phyloP scores from a whole-genome alignment of 192 early-diverging fungal species.

The Backusella circina region DNA sequence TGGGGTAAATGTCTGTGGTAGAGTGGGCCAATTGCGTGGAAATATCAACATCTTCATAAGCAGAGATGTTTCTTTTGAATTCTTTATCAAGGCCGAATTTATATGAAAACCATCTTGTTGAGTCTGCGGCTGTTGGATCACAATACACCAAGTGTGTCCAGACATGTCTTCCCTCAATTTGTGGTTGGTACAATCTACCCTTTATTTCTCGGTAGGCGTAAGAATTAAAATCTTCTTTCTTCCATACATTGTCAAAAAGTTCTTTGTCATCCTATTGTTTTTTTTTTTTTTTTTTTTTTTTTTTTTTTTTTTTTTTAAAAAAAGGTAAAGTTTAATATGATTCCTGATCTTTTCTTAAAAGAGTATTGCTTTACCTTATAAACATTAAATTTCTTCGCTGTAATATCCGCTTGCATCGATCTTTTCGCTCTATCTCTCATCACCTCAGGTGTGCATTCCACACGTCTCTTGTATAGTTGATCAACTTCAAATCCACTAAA shows the following conservation, averaged over 20 bases:
- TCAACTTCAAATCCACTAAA: not conserved
- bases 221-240: not conserved
- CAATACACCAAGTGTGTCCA: slow-evolving; percentile 1
- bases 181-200: not conserved
- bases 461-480: not conserved
- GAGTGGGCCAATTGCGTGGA: not conserved
- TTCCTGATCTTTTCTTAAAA: not conserved
- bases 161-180: not conserved
- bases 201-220: no score
- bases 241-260: not conserved
- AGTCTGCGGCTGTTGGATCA: not conserved
- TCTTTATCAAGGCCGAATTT: slow-evolving; percentile 13
- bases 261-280: not conserved
- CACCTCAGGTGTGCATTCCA: not conserved
- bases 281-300: not conserved
- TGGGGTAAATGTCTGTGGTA: not conserved
- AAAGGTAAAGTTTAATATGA: not conserved
- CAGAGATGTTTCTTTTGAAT: not conserved
- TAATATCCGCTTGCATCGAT: not conserved
- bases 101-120: slow-evolving; percentile 10
- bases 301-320: not conserved
- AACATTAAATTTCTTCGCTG: not conserved
- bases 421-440: not conserved
- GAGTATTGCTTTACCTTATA: not conserved
- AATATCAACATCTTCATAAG: not conserved